A percentile compares a stretch with the other conserved stretches of the same genome.
phyloP scores from a whole-genome alignment of 225 moss, liverwort and hornwort species.

The Polytrichum commune region DNA sequence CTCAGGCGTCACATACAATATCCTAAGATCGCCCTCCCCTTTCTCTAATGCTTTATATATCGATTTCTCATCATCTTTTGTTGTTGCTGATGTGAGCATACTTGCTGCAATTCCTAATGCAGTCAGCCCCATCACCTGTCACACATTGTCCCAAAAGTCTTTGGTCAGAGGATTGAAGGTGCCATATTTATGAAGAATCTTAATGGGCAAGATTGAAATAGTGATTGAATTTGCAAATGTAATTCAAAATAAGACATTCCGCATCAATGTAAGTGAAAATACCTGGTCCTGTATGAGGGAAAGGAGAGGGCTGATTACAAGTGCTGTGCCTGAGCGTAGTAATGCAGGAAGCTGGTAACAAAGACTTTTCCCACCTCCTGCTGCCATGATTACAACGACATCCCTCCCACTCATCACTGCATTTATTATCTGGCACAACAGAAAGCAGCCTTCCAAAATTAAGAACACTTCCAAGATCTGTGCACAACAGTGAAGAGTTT shows the following conservation, averaged over 20 bases:
- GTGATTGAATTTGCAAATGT: too few species aligned
- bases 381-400: conserved; percentile 97
- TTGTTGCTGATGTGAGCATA: conserved; percentile 87
- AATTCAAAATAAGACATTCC: not conserved
- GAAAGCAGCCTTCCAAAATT: conserved; percentile 2
- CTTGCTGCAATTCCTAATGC: conserved; percentile 79
- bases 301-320: conserved; percentile 92
- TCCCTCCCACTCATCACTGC: conserved; percentile 96
- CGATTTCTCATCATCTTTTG: conserved; percentile 82
- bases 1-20: conserved; percentile 93
- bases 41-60: conserved; percentile 80
- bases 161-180: too few species aligned
- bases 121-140: conserved; percentile 90
- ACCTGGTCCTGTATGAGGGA: conserved; percentile 98
- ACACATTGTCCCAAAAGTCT: not conserved
- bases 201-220: too few species aligned
- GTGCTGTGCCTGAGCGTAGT: conserved; percentile 76
- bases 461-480: not conserved
- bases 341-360: conserved; percentile 96
- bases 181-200: too few species aligned
- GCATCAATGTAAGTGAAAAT: conserved; percentile 1
- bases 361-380: conserved; percentile 98
- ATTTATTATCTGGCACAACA: conserved; percentile 78
- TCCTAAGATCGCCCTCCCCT: conserved; percentile 77
- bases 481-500: too few species aligned